Evolutionary conservation across 2,329 filamentous ascomycete species (phyloP), one percentile per base, ranked within the genome.

Genomic region (Moelleriella libera): DNA sequence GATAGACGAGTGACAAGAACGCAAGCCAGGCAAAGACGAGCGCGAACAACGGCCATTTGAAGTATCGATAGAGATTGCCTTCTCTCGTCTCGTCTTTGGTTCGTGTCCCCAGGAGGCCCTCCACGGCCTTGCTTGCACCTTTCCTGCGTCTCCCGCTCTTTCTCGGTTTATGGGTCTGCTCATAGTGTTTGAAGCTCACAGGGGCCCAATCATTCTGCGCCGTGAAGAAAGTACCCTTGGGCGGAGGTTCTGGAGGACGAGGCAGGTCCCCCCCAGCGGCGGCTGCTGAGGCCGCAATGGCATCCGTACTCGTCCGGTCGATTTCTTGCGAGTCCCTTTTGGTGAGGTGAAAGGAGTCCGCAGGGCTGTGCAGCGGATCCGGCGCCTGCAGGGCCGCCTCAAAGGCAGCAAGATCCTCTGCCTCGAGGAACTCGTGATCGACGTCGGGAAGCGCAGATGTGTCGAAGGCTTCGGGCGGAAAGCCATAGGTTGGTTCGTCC

Each of bases 171-270:
- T 64, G 70, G 46, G 52, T 53, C 11, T 56, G 56, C n/a, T 43
- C 45, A 55, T 68, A 60, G 28, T 89, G 74, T 49, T 76, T 81
- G 60, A 90, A 79, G 55, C 85, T 82, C 10, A 97, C 79, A 0
- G 92, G 92, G 12, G 86, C 82, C 92, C 92, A 98, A 69, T 98
- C 92, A 63, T 94, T 94, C 60, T 94, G 80, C 41, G 92, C 90
- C 4, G 87, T 85, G 57, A 97, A 87, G 61, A 89, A 88, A 45
- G 78, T 66, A 40, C 64, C 67, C 49, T 65, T 63, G 2, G 41
- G 51, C 52, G 54, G 63, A 48, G 51, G 50, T 6, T 53, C 49
- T 4, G 56, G 50, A 7, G 54, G 47, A 7, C 12, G n/a, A 4
- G 54, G 51, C 21, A 63, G 37, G 6, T 69, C 63, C 29, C 65